Evolutionary conservation across 1,284 basidiomycete genomes (phyloP).

Genomic region (Boletus holoroseus): DNA sequence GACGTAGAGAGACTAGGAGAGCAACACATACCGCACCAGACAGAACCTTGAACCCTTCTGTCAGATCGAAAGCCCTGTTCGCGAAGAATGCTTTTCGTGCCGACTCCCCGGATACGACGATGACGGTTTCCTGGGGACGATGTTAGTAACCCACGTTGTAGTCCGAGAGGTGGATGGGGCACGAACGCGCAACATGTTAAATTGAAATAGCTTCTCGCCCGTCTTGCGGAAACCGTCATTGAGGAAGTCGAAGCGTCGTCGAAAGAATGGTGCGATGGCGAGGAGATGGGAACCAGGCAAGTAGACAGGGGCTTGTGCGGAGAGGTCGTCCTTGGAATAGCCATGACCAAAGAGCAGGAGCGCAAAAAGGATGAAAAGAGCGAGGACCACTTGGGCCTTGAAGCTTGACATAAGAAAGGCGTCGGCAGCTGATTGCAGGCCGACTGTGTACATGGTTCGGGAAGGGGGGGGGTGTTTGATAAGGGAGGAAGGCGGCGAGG

Average conservation of each 20-base stretch:
- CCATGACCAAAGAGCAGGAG: conserved; percentile 41
- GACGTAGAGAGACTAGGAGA: conserved; percentile 5
- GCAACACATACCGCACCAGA: conserved; percentile 58
- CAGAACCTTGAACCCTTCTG: conserved; percentile 68
- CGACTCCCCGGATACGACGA: conserved; percentile 66
- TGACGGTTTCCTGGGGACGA: conserved; percentile 51
- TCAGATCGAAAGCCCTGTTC: conserved; percentile 62
- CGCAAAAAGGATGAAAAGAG: conserved; percentile 50
- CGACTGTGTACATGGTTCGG: conserved; percentile 46
- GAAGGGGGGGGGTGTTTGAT: conserved; percentile 22
- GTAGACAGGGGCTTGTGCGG: conserved; percentile 41
- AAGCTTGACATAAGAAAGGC: conserved; percentile 54
- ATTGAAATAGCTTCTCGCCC: conserved; percentile 58
- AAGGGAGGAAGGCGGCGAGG: conserved; percentile 24
- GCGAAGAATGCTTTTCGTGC: conserved; percentile 65
- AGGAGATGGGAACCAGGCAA: conserved; percentile 54
- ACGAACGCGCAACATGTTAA: conserved; percentile 51
- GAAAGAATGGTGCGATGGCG: conserved; percentile 61
- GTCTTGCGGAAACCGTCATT: conserved; percentile 63
- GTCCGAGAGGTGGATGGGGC: conserved; percentile 6
- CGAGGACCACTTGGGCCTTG: conserved; percentile 49
- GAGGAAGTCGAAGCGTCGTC: conserved; percentile 61
- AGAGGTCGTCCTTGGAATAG: conserved; percentile 39
- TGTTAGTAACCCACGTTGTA: conserved; percentile 18
- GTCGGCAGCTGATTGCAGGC: conserved; percentile 52